Evolutionary conservation across 2,329 filamentous ascomycete genomes (phyloP).

Genomic region (Exophiala sp.): DNA sequence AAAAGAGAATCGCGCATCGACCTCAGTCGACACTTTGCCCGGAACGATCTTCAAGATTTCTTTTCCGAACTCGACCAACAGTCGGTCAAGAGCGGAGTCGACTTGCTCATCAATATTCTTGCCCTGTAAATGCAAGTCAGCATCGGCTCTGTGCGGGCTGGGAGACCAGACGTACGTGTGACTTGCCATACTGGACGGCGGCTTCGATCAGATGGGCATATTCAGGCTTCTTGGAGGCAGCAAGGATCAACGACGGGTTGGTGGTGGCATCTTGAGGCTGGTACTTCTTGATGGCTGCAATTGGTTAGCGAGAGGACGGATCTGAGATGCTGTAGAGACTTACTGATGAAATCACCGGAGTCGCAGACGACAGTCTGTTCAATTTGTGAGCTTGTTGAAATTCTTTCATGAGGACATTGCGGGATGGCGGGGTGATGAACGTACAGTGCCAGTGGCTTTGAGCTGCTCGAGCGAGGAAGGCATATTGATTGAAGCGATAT

Average conservation of each 20-base stretch:
- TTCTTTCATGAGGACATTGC: background rate
- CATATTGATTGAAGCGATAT: constrained; percentile 49
- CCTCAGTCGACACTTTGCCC: constrained; percentile 98
- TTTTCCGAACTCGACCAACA: constrained; percentile 95
- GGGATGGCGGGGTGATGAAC: constrained; percentile 39
- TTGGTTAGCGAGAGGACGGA: constrained; percentile 11
- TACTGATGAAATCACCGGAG: constrained; percentile 82
- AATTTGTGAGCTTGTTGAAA: constrained; percentile 13
- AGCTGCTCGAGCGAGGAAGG: constrained; percentile 89
- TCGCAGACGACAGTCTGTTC: constrained; percentile 86
- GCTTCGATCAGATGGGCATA: constrained; percentile 87
- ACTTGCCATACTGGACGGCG: constrained; percentile 81
- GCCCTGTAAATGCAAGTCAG: constrained; percentile 38
- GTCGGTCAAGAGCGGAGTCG: constrained; percentile 82
- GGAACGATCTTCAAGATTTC: constrained; percentile 96
- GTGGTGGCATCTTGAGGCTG: constrained; percentile 99
- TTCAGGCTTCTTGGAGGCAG: constrained; percentile 95
- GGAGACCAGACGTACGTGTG: constrained; percentile 47
- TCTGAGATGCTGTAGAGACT: constrained; percentile 38
- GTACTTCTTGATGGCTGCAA: constrained; percentile 93
- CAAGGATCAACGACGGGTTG: constrained; percentile 97
- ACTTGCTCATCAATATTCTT: constrained; percentile 70
- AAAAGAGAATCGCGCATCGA: constrained; percentile 93
- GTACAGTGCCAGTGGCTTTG: constrained; percentile 92
- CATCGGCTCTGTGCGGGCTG: background rate